Conservation (phyloP, 768 basidiomycete species). For the Royoungia palumana region DNA sequence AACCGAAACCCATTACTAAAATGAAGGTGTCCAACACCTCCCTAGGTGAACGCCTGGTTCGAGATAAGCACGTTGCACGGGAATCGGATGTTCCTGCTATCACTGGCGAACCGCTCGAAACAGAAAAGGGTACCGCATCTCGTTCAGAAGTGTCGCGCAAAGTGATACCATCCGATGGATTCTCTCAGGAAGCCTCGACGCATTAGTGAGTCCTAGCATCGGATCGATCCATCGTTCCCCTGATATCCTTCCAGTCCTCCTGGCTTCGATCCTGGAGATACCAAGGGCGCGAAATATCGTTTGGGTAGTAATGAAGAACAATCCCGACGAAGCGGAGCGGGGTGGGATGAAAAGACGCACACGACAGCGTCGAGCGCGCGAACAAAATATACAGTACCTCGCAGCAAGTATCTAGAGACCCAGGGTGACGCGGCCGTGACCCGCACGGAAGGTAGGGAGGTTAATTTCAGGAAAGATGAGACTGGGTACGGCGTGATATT, state of each 20-base stretch:
- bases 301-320: not conserved
- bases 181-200: not conserved
- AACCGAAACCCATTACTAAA: not conserved
- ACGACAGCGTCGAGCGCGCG: not conserved
- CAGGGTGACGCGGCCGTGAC: not conserved
- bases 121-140: not conserved
- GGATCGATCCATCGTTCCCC: not conserved
- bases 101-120: not conserved
- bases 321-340: not conserved
- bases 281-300: not conserved
- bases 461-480: not conserved
- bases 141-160: not conserved
- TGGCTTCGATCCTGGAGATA: not conserved
- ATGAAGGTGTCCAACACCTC: not conserved
- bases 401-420: constrained; percentile 9
- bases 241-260: constrained; percentile 7
- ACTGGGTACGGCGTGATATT: not conserved
- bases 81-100: not conserved
- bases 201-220: constrained; percentile 6
- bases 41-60: not conserved
- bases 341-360: constrained; percentile 4
- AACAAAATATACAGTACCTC: constrained; percentile 18
- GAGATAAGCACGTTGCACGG: not conserved
- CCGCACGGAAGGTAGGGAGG: not conserved
- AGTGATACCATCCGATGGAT: not conserved